Conservation (phyloP, 1,139 yeast species). For the Debaryomyces psychrophilus region DNA sequence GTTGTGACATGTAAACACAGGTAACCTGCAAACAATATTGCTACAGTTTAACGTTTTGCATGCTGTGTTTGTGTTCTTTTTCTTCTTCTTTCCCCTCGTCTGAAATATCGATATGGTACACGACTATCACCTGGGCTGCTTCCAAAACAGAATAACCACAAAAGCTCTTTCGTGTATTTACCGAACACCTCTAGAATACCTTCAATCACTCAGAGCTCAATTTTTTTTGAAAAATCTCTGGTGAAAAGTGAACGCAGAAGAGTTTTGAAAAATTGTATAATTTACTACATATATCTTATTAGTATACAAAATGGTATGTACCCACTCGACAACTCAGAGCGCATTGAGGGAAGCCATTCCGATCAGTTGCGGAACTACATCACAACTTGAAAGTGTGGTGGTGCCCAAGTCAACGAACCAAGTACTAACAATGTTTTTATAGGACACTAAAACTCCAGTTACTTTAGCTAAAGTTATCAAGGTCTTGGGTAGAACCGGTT, state of each 20-base stretch:
- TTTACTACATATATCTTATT: slow-evolving; percentile 10
- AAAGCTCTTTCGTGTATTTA: background rate
- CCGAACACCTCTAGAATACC: background rate
- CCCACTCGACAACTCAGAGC: background rate
- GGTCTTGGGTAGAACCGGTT: slow-evolving; percentile 99
- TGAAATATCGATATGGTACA: background rate
- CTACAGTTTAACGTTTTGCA: no score
- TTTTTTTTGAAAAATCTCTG: slow-evolving; percentile 9
- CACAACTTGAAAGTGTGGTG: background rate
- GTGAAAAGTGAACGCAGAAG: slow-evolving; percentile 3
- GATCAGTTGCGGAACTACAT: background rate
- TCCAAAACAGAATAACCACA: background rate
- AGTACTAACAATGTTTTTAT: slow-evolving; percentile 2
- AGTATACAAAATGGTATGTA: slow-evolving; percentile 31
- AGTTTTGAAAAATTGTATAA: slow-evolving; percentile 6
- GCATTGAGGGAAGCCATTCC: no score
- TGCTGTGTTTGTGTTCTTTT: no score
- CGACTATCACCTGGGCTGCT: background rate
- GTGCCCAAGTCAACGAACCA: background rate
- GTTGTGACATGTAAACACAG: no score
- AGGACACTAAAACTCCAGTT: slow-evolving; percentile 93
- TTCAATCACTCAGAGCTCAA: slow-evolving; percentile 12
- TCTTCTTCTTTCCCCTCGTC: no score
- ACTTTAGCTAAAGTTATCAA: slow-evolving; percentile 99
- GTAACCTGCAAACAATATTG: no score